Evolutionary conservation across 257 asterid species (phyloP).

Genomic region (Cynanchum wilfordii): DNA sequence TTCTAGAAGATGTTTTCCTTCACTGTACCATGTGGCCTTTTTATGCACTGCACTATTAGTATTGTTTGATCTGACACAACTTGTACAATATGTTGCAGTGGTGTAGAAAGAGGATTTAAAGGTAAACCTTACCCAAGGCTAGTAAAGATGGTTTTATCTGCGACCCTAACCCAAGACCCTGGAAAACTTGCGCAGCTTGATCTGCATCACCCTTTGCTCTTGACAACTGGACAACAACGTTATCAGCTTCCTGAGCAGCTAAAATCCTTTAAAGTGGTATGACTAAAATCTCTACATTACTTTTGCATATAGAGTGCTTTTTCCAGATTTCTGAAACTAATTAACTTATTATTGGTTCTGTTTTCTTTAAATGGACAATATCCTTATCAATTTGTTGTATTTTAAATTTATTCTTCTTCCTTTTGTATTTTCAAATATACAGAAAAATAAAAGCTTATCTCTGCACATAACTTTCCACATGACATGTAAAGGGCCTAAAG

Average conservation of each 20-base stretch:
- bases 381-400: neutral
- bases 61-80: neutral
- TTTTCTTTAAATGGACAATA: neutral
- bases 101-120: constrained; percentile 77
- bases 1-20: neutral
- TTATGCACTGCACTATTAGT: neutral
- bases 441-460: neutral
- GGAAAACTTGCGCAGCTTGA: constrained; percentile 87
- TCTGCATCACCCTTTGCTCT: constrained; percentile 78
- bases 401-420: neutral
- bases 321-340: neutral
- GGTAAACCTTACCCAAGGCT: constrained; percentile 71
- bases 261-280: constrained; percentile 78
- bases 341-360: neutral
- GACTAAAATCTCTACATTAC: constrained; percentile 10
- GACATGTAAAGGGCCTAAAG: neutral
- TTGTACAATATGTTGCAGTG: constrained; percentile 39
- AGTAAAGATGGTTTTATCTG: constrained; percentile 80
- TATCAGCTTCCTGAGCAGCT: constrained; percentile 76
- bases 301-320: neutral
- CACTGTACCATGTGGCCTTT: neutral
- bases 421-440: neutral
- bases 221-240: constrained; percentile 66
- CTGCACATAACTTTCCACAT: neutral
- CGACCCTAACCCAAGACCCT: constrained; percentile 94